phyloP scores from a whole-genome alignment of 371 early-diverging fungal genomes.

The Apophysomyces elegans region DNA sequence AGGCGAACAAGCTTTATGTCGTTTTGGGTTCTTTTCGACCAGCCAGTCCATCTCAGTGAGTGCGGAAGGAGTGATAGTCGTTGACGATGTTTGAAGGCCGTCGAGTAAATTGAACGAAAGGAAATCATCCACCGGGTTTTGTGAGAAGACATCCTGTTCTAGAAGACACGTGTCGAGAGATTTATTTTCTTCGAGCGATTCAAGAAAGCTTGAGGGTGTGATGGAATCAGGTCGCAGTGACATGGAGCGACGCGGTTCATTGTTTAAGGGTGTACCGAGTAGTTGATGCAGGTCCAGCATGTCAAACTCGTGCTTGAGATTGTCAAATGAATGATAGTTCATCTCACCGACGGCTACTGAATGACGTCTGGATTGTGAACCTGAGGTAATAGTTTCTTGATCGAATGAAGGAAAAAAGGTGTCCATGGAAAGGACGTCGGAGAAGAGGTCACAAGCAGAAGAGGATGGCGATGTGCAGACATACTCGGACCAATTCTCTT shows the following conservation, averaged over 20 bases:
- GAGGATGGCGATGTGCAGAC: slow-evolving; percentile 32
- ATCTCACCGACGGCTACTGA: slow-evolving; percentile 37
- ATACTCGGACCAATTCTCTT: slow-evolving; percentile 35
- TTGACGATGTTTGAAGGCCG: neutral
- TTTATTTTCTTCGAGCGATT: slow-evolving; percentile 49
- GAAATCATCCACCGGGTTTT: neutral
- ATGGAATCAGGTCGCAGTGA: slow-evolving; percentile 36
- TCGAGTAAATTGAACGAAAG: slow-evolving; percentile 1
- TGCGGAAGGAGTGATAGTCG: slow-evolving; percentile 17
- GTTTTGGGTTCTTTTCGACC: neutral
- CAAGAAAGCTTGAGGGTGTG: slow-evolving; percentile 54
- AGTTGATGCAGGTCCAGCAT: slow-evolving; percentile 29
- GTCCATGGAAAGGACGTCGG: neutral
- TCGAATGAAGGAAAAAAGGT: slow-evolving; percentile 7
- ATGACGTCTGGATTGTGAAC: slow-evolving; percentile 30
- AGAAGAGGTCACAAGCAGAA: slow-evolving; percentile 16
- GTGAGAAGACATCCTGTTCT: neutral
- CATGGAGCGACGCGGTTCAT: slow-evolving; percentile 28
- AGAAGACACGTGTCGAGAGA: neutral
- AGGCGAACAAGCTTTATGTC: slow-evolving; percentile 7
- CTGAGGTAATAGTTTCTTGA: slow-evolving; percentile 5
- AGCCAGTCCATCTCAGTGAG: slow-evolving; percentile 15
- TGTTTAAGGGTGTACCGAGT: slow-evolving; percentile 10
- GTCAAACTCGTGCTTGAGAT: slow-evolving; percentile 25
- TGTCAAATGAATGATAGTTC: slow-evolving; percentile 25